Base-by-base conservation (phyloP, 225 moss, liverwort and hornwort species). In the Sphagnum contortum region DNA sequence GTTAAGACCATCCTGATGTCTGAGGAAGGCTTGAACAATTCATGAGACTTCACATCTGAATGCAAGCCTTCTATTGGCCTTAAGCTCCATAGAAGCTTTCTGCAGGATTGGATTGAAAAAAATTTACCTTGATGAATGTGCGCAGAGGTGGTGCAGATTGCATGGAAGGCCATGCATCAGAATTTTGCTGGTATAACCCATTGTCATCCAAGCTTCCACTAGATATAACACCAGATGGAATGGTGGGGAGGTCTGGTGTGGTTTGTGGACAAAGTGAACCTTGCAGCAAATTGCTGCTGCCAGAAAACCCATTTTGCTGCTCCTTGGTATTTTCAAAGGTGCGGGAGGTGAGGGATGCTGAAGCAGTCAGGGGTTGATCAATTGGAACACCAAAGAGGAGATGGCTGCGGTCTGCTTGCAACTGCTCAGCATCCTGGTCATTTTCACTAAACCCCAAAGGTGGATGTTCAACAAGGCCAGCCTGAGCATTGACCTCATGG, bases 331-430 rank as follows among this genome's bases (percentile, higher is more conserved):
- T 88, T 45, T 68, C 76, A 60, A 84, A 77, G 68, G 70, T 71
- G 67, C 81, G 76, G 54, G 72, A 69, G 72, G 76, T 57, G 72
- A 82, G 65, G 61, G 74, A 81, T 68, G 61, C 74, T 12, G 87
- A 77, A 62, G 76, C 87, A 68, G 74, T 76, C 62, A 84, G 66
- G 14, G 86, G 88, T 74, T 89, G 87, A 49, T 98, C 91, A 61
- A 98, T 90, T 48, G 92, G 82, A 45, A 98, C 89, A 64, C 98
- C 93, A 68, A 98, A 98, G 13, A 92, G 77, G 62, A 89, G 78
- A 65, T 86, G 93, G 81, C 83, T 76, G 44, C 85, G 84, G 71
- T 88, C 95, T 64, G 84, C 72, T 75, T 89, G 88, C 63, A 89
- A 76, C 72, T 90, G 89, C 65, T 90, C 92, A 70, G 85, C 81